A percentile compares a stretch with the other conserved stretches of the same genome.
Conservation (phyloP, 1,284 basidiomycete genomes). For the Ganoderma lucidum region DNA sequence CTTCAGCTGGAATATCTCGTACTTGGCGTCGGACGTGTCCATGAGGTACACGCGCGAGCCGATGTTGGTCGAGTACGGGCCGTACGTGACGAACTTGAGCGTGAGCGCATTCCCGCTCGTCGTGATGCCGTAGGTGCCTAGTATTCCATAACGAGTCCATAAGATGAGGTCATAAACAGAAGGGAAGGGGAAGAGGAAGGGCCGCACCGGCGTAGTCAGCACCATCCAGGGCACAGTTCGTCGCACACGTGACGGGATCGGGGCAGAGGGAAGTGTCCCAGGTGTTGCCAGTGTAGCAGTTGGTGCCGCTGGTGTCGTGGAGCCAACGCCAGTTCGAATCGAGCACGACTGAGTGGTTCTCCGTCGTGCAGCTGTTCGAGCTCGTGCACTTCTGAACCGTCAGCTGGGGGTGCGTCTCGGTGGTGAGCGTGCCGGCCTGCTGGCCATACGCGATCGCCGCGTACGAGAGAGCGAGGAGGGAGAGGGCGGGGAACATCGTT, state of each 20-base stretch:
- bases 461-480: slow-evolving; percentile 38
- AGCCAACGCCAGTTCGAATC: slow-evolving; percentile 50
- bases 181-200: too few relatives aligned
- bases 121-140: slow-evolving; percentile 48
- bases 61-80: slow-evolving; percentile 50
- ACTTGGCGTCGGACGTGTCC: slow-evolving; percentile 48
- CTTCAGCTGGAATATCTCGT: slow-evolving; percentile 59
- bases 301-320: slow-evolving; percentile 43
- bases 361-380: slow-evolving; percentile 29
- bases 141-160: not conserved
- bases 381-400: slow-evolving; percentile 40
- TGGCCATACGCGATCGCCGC: slow-evolving; percentile 40
- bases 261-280: slow-evolving; percentile 48
- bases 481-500: slow-evolving; percentile 37
- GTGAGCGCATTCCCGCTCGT: slow-evolving; percentile 55
- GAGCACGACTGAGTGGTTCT: slow-evolving; percentile 40
- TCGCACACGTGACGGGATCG: slow-evolving; percentile 45
- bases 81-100: slow-evolving; percentile 57
- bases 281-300: slow-evolving; percentile 47
- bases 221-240: slow-evolving; percentile 65
- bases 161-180: not conserved
- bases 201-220: slow-evolving; percentile 56
- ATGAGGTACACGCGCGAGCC: slow-evolving; percentile 66
- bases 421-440: slow-evolving; percentile 44
- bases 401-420: slow-evolving; percentile 46